These are phyloP conservation scores for Clavispora vitiphila DNA, from an alignment of 805 yeast genomes.

Conservation along the genomic window DNA sequence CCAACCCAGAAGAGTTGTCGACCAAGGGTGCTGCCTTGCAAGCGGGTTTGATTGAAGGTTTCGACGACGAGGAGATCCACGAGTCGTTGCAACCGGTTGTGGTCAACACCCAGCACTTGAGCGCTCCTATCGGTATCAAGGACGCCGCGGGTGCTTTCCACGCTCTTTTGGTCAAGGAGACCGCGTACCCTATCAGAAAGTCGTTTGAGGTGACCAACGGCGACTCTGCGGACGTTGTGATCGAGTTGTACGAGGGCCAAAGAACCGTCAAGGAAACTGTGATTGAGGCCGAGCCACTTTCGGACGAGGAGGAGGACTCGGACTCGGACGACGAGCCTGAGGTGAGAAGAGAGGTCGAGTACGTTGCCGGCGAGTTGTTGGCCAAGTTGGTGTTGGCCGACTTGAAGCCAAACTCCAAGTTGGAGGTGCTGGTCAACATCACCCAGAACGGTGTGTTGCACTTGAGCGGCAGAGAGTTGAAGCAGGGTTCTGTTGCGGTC, in stretches of 20 bases:
- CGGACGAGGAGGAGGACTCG: constrained; percentile 47
- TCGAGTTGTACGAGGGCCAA: constrained; percentile 82
- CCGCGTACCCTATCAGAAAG: constrained; percentile 88
- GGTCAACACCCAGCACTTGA: constrained; percentile 80
- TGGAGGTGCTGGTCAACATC: constrained; percentile 67
- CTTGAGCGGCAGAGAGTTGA: constrained; percentile 61
- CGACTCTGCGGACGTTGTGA: constrained; percentile 50
- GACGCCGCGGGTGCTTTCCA: constrained; percentile 67
- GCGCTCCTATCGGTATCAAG: constrained; percentile 80
- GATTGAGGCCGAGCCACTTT: constrained; percentile 59
- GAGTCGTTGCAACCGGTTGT: constrained; percentile 82
- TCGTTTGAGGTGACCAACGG: constrained; percentile 60
- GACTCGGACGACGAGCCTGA: constrained; percentile 85
- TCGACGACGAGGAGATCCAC: constrained; percentile 74
- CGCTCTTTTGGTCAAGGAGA: constrained; percentile 72
- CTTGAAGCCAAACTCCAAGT: constrained; percentile 55
- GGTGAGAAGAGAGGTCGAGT: constrained; percentile 67
- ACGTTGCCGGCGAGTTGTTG: constrained; percentile 66
- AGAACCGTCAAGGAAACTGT: constrained; percentile 78
- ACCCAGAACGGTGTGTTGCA: constrained; percentile 61
- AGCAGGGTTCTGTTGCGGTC: constrained; percentile 50
- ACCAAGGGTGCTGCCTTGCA: constrained; percentile 96
- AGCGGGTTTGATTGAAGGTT: constrained; percentile 79
- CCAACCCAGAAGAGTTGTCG: constrained; percentile 83
- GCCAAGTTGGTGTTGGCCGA: constrained; percentile 76